A percentile compares a stretch with the other conserved stretches of the same genome.
These are phyloP conservation scores for Fomitopsis schrenkii DNA, from an alignment of 1,284 basidiomycete species.

Conservation along the genomic window DNA sequence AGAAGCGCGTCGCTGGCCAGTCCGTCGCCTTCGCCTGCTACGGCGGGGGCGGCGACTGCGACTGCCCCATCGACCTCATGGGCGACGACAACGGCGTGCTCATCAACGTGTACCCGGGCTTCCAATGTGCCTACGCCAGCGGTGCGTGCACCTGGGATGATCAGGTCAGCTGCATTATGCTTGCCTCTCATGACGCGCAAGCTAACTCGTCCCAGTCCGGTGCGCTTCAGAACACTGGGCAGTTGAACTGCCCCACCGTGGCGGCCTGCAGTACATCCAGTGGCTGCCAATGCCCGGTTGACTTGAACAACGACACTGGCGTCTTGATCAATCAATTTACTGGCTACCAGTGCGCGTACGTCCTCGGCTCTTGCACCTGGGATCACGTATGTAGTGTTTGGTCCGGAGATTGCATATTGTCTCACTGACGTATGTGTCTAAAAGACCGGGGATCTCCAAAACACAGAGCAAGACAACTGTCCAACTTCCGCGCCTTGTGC, in stretches of 20 bases:
- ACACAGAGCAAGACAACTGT: slow-evolving; percentile 17
- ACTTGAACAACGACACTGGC: slow-evolving; percentile 16
- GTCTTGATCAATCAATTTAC: slow-evolving; percentile 23
- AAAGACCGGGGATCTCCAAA: slow-evolving; percentile 14
- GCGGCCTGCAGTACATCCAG: slow-evolving; percentile 15
- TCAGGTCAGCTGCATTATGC: slow-evolving; percentile 1
- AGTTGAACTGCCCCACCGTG: slow-evolving; percentile 20
- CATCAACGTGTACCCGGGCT: slow-evolving; percentile 12
- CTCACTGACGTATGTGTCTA: not conserved
- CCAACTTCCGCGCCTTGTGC: slow-evolving; percentile 8
- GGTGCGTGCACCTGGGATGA: slow-evolving; percentile 14
- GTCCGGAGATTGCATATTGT: not conserved
- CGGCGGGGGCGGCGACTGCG: slow-evolving; percentile 9
- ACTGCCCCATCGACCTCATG: slow-evolving; percentile 9
- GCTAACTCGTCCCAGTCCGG: slow-evolving; percentile 9
- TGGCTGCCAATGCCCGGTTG: slow-evolving; percentile 19
- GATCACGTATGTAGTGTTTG: slow-evolving; percentile 15
- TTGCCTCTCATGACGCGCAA: not conserved
- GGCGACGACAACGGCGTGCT: slow-evolving; percentile 8
- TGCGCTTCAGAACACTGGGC: slow-evolving; percentile 17
- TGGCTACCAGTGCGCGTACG: slow-evolving; percentile 24
- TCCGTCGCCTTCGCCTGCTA: slow-evolving; percentile 9
- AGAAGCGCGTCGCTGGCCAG: slow-evolving; percentile 1
- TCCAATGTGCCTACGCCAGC: slow-evolving; percentile 13
- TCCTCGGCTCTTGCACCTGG: slow-evolving; percentile 21